phyloP scores from a whole-genome alignment of 148 eudicot genomes.

The Silene conica region DNA sequence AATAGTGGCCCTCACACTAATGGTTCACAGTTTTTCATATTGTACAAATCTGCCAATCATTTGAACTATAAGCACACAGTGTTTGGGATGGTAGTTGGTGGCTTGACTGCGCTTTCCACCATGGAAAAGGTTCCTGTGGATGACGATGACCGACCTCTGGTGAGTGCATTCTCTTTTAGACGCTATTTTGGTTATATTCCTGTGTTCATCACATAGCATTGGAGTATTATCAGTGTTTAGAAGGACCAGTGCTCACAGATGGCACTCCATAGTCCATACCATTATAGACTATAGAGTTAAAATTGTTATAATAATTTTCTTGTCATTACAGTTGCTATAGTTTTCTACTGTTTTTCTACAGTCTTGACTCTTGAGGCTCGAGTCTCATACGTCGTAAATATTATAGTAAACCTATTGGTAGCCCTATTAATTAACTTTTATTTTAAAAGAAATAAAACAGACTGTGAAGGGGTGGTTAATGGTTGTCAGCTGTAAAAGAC shows the following conservation, averaged over 20 bases:
- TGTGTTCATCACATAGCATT: neutral
- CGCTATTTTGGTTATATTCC: neutral
- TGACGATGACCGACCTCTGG: constrained; percentile 90
- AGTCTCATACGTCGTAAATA: neutral
- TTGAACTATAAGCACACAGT: constrained; percentile 94
- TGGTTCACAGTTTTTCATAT: constrained; percentile 90
- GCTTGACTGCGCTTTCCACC: constrained; percentile 66
- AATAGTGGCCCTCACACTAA: constrained; percentile 95
- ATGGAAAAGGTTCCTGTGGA: constrained; percentile 98
- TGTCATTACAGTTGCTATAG: neutral
- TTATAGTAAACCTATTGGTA: neutral
- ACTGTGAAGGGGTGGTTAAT: no score
- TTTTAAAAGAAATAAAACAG: no score
- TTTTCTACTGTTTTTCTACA: neutral
- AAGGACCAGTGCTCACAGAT: neutral
- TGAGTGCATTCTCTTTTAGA: constrained; percentile 31
- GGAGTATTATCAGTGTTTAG: neutral
- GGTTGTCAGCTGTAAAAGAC: no score
- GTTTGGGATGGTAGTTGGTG: constrained; percentile 95
- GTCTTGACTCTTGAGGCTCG: neutral
- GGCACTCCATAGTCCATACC: neutral
- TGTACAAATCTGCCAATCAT: constrained; percentile 93
- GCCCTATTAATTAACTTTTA: no score
- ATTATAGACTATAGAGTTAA: neutral
- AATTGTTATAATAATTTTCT: neutral